These are phyloP conservation scores for Sporothrix luriei DNA, from an alignment of 2,329 filamentous ascomycete species.

Conservation along the genomic window DNA sequence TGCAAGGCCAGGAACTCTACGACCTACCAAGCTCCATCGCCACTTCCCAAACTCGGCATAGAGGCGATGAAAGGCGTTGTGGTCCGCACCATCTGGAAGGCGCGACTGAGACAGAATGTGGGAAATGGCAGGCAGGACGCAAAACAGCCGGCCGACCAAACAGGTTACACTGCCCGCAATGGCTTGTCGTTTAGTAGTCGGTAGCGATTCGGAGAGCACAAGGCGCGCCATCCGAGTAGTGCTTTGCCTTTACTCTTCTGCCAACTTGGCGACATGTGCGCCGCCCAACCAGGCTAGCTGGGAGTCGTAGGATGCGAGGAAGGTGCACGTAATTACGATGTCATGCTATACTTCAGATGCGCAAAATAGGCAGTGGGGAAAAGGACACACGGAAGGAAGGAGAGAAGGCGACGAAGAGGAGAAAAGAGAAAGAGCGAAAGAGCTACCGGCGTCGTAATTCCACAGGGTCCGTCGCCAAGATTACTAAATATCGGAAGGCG, in stretches of 20 bases:
- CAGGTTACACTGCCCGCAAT: constrained; percentile 12
- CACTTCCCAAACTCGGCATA: constrained; percentile 28
- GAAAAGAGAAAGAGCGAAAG: constrained; percentile 12
- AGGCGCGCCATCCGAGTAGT: not conserved
- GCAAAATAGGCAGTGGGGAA: not conserved
- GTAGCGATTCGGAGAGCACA: not conserved
- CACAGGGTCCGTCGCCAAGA: constrained; percentile 18
- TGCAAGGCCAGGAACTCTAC: not conserved
- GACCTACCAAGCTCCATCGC: constrained; percentile 10
- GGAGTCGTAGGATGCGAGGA: not conserved
- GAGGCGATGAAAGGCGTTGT: constrained; percentile 31
- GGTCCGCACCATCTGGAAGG: constrained; percentile 9
- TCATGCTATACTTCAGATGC: too few species aligned
- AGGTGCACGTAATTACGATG: not conserved
- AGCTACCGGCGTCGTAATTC: not conserved
- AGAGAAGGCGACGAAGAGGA: not conserved
- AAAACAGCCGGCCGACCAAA: not conserved
- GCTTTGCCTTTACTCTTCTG: not conserved
- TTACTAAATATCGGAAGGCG: constrained; percentile 24
- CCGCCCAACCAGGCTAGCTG: constrained; percentile 11
- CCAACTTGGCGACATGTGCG: constrained; percentile 19
- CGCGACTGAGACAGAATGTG: not conserved
- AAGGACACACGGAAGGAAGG: not conserved
- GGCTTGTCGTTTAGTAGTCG: not conserved
- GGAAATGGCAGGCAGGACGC: not conserved